phyloP scores from a whole-genome alignment of 2,329 filamentous ascomycete species.

The Cadophora sp. region DNA sequence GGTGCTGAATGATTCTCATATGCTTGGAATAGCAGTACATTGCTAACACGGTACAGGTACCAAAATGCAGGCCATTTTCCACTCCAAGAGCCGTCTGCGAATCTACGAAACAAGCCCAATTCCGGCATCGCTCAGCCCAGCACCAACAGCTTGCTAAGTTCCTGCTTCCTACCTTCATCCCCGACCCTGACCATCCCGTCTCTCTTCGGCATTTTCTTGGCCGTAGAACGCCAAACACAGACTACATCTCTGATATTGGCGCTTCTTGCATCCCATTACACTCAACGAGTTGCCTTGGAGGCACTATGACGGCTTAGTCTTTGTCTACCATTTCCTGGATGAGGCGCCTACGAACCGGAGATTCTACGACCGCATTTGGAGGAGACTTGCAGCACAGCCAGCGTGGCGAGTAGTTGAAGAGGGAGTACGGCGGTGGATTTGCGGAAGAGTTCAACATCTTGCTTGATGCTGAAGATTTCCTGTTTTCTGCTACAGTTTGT shows the following conservation, averaged over 20 bases:
- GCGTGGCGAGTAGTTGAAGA: background rate
- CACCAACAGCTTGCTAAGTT: no score
- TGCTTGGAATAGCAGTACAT: background rate
- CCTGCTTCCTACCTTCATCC: no score
- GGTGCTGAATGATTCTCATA: background rate
- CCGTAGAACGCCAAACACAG: background rate
- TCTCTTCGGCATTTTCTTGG: no score
- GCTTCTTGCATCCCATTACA: background rate
- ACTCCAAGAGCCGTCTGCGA: background rate
- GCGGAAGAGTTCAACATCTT: background rate
- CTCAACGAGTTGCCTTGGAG: background rate
- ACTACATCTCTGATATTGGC: background rate
- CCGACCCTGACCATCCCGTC: no score
- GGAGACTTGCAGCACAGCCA: constrained; percentile 8
- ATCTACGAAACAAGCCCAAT: background rate
- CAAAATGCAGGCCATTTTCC: background rate
- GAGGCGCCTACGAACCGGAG: background rate
- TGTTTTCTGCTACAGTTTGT: background rate
- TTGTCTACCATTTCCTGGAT: background rate
- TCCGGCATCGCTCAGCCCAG: no score
- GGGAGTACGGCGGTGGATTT: background rate
- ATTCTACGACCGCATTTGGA: background rate
- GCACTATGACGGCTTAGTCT: background rate
- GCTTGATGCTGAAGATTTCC: background rate
- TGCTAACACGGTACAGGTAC: background rate